Base-by-base conservation (phyloP, 2,329 filamentous ascomycete species). In the Talaromyces sp. region DNA sequence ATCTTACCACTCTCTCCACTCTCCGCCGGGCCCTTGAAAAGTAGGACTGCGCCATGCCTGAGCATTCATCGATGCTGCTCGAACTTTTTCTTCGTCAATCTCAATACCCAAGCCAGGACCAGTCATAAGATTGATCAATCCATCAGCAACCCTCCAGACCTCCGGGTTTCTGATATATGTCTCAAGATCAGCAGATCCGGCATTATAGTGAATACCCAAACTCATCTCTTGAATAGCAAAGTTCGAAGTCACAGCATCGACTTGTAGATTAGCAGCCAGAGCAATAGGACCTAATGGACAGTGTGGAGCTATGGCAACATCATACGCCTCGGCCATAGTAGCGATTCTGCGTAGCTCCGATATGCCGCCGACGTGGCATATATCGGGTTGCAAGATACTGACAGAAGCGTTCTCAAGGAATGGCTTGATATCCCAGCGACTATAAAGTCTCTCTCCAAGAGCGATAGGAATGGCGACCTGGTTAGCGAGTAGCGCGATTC, bases 141-240 rank as follows among this genome's bases (percentile, higher is more conserved):
- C 89, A 52, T 85, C 82, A 16, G 82, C 80, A 5, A 91, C 84
- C 44, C 85, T 79, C 80, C 88, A 91, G 0, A 90, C 84, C 58
- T 83, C 81, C 0, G 85, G 81, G 67, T 91, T 84, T 69, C 83
- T 84, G 2, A 86, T 79, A 70, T 91, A 92, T 28, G 83, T 88
- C 70, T 91, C 88, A 67, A 86, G 80, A 1, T 84, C 81, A 1
- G 84, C 86, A 0, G 81, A 83, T 68, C 83, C 82, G 4, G 76
- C 75, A 68, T 93, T 93, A 71, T 92, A 93, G 72, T 93, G 90
- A 68, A 93, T 92, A 0, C 89, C 90, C 35, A 92, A 70, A 60
- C 86, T 88, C 90, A 92, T 92, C 73, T 92, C 89, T 70, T 90
- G 86, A 35, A 92, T 92, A 0, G 83, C 84, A 71, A 89, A 91